Conservation (phyloP, 768 basidiomycete species). For the Suillus decipiens region DNA sequence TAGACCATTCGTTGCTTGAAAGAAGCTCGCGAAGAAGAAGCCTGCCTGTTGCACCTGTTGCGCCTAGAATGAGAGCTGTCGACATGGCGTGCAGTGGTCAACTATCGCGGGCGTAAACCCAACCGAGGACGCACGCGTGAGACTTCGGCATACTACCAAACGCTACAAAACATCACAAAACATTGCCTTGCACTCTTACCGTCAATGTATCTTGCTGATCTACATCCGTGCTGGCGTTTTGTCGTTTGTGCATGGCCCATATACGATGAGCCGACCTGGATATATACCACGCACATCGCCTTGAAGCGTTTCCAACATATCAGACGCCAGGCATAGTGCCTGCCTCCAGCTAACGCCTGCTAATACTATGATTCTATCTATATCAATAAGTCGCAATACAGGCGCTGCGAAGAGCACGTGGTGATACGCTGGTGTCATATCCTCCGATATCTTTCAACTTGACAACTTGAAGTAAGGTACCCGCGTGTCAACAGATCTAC, state of each 20-base stretch:
- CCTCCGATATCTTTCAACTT: background rate
- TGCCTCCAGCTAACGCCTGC: background rate
- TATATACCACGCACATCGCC: no score
- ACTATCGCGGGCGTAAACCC: background rate
- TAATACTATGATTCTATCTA: background rate
- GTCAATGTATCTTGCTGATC: no score
- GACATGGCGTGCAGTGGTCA: background rate
- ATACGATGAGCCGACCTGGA: no score
- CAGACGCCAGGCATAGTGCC: no score
- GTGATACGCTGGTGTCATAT: background rate
- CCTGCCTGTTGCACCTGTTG: slow-evolving; percentile 70
- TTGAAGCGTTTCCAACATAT: no score
- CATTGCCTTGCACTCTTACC: no score
- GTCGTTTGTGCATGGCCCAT: no score
- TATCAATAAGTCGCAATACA: background rate
- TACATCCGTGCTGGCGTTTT: no score
- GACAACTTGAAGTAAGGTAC: background rate
- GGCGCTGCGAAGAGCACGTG: background rate
- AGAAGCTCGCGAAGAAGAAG: slow-evolving; percentile 64
- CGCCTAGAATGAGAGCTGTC: slow-evolving; percentile 69
- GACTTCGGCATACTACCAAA: background rate
- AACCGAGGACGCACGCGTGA: background rate
- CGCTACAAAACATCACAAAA: background rate
- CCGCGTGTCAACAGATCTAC: background rate
- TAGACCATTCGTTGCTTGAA: slow-evolving; percentile 50